Evolutionary conservation across 2,329 filamentous ascomycete species (phyloP).

Genomic region (Epichloe hybrida): DNA sequence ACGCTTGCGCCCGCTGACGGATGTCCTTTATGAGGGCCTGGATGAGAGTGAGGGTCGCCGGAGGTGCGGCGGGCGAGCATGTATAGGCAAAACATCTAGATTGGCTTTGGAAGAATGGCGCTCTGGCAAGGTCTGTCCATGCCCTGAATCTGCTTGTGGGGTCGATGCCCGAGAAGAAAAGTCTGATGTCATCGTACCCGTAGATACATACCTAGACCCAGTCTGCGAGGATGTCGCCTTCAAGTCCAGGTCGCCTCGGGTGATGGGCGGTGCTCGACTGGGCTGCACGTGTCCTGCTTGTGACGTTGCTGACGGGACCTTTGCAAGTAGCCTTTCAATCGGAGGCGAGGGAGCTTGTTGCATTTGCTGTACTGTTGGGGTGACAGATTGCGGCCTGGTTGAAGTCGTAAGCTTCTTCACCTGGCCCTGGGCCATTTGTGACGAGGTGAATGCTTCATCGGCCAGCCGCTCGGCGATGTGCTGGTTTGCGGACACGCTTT

Average conservation of each 20-base stretch:
- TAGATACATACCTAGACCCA: conserved; percentile 33
- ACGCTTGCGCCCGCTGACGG: conserved; percentile 9
- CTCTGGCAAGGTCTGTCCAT: conserved; percentile 6
- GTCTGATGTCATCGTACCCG: conserved; percentile 66
- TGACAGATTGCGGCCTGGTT: conserved; percentile 19
- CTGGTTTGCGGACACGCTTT: conserved; percentile 39
- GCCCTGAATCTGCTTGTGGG: conserved; percentile 11
- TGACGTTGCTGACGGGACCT: conserved; percentile 25
- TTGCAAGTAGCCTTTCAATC: conserved; percentile 19
- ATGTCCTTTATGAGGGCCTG: conserved; percentile 11
- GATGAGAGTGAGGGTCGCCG: conserved; percentile 11
- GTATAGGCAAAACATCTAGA: conserved; percentile 5
- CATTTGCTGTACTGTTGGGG: conserved; percentile 11
- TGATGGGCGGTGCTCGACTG: conserved; percentile 50
- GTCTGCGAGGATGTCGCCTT: conserved; percentile 40
- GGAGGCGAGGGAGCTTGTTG: conserved; percentile 14
- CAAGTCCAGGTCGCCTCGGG: conserved; percentile 48
- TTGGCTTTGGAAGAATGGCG: not conserved
- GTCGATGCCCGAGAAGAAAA: conserved; percentile 31
- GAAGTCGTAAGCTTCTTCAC: conserved; percentile 8
- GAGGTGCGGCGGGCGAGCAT: conserved; percentile 13
- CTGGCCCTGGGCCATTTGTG: conserved; percentile 11
- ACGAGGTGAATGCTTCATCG: conserved; percentile 65
- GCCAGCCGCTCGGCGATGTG: conserved; percentile 63
- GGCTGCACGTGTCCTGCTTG: conserved; percentile 28